These are phyloP conservation scores for Trichoderma asperelloides DNA, from an alignment of 495 filamentous ascomycete species.

Conservation along the genomic window DNA sequence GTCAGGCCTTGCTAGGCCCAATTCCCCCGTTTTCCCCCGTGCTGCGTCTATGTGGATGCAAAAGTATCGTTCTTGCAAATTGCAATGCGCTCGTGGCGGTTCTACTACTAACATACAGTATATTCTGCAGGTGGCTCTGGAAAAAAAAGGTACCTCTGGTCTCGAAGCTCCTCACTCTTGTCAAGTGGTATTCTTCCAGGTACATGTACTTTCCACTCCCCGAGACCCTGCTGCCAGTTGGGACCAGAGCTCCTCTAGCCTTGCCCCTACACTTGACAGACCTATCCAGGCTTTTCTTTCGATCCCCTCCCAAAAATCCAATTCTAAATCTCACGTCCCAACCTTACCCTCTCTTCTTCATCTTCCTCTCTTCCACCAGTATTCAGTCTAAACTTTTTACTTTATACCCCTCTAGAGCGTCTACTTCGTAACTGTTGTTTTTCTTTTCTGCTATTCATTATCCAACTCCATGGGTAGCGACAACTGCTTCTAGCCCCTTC, in stretches of 20 bases:
- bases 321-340: constrained; percentile 1
- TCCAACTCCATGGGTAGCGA: not conserved
- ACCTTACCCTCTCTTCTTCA: not conserved
- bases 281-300: not conserved
- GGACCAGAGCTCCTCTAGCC: not conserved
- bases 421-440: not conserved
- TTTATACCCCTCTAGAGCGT: not conserved
- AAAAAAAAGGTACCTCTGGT: not conserved
- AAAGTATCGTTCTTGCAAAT: not conserved
- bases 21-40: not conserved
- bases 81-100: not conserved
- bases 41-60: not conserved
- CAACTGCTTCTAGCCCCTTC: not conserved
- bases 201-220: not conserved
- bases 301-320: not conserved
- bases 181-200: not conserved
- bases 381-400: not conserved
- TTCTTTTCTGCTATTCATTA: not conserved
- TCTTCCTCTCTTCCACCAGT: not conserved
- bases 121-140: not conserved
- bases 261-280: not conserved
- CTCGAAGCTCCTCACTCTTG: not conserved
- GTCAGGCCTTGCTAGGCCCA: not conserved
- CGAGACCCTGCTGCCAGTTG: not conserved
- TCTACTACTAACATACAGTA: no score